Base-by-base conservation (phyloP, 805 yeast species). In the Wickerhamomyces kurtzmanii region DNA sequence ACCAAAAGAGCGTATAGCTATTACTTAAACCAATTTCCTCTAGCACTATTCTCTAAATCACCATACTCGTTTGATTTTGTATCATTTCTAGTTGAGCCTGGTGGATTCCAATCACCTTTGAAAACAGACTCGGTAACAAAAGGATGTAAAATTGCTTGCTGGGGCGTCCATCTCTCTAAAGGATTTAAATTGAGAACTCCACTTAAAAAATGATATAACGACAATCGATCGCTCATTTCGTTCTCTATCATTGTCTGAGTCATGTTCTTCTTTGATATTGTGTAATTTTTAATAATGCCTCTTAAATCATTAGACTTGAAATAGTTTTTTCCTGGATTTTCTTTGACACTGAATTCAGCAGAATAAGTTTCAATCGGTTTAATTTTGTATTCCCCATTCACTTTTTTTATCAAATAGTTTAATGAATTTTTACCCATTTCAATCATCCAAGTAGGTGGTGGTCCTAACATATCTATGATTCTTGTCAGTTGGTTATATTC, bases 381-480 rank as follows among this genome's bases (percentile, higher is more conserved):
- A 47, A 45, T 37, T 37, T 20, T 29, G 30, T 36, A 38, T 18
- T 28, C 22, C 30, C 11, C 8, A 7, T 29, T 27, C 39, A 35
- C 17, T 53, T 47, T 36, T 23, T 36, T 56, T 39, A 34, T 55
- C 51, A 43, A 47, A 41, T 80, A 91, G 40, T 76, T 72, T 25
- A 64, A 55, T 1, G 94, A 66, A 51, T 79, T 85, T 39, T 84
- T 79, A 16, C 97, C 98, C 75, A 83, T 85, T 38, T 89, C 96
- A 39, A 89, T 65, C 98, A 91, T 91, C 84, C 96, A 94, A 15
- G 78, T 59, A 8, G 96, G 96, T 15, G 98, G 98, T 37, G 62
- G 53, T 0, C 94, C 96, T 33, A 89, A 53, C 62, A 86, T 80
- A 23, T 79, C 78, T 4, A 79, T 72, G 21, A 91, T 86, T 40